Evolutionary conservation across 2,329 filamentous ascomycete species (phyloP).

Genomic region (Cryphonectria radicalis): DNA sequence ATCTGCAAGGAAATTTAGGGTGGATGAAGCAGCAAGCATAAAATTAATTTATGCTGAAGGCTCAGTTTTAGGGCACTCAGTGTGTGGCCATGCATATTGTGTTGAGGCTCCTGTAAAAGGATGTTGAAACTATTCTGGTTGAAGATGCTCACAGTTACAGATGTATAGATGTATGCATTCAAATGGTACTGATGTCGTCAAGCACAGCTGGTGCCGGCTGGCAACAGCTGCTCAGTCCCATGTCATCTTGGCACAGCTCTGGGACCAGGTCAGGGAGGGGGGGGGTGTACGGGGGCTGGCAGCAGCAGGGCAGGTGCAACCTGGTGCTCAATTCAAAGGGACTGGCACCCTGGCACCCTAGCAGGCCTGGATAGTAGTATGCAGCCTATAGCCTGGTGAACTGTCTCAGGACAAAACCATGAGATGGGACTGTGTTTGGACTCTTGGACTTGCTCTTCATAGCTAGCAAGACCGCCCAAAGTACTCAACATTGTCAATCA

Average conservation of each 20-base stretch:
- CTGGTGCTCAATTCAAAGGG: neutral
- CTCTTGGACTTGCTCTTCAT: neutral
- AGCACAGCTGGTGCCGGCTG: constrained; percentile 5
- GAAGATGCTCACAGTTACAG: neutral
- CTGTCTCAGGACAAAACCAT: neutral
- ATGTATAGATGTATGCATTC: neutral
- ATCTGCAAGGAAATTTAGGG: neutral
- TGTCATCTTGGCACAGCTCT: neutral
- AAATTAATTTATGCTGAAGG: neutral
- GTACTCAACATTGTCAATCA: neutral
- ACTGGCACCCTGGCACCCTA: neutral
- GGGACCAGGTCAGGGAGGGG: neutral
- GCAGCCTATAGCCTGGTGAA: neutral
- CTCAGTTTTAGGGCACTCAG: neutral
- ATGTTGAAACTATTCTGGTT: neutral
- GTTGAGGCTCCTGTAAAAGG: neutral
- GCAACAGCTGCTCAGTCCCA: neutral
- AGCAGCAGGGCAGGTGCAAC: neutral
- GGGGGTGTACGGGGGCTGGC: neutral
- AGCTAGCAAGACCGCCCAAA: neutral
- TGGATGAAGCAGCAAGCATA: neutral
- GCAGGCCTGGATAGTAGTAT: neutral
- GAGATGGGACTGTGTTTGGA: neutral
- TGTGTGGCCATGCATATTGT: neutral
- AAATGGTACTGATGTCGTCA: neutral